These are phyloP conservation scores for Xerocomus minutiporus DNA, from an alignment of 1,284 basidiomycete species.

Conservation along the genomic window DNA sequence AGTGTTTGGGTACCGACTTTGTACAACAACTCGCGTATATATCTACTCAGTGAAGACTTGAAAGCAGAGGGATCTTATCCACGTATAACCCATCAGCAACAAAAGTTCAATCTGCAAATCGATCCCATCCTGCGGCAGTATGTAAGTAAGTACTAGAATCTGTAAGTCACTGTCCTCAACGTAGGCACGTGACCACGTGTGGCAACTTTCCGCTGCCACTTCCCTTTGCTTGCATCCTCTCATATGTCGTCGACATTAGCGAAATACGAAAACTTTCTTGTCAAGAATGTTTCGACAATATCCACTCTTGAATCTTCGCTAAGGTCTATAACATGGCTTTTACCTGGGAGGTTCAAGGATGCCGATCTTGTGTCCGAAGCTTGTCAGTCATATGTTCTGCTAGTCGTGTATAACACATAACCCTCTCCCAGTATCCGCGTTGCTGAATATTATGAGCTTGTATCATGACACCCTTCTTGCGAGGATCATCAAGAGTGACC, in stretches of 20 bases:
- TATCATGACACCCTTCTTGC: constrained; percentile 84
- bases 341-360: constrained; percentile 95
- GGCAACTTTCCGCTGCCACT: neutral
- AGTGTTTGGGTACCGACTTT: constrained; percentile 21
- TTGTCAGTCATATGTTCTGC: constrained; percentile 52
- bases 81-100: too few relatives aligned
- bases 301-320: constrained; percentile 84
- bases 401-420: constrained; percentile 15
- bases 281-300: constrained; percentile 81
- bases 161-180: too few relatives aligned
- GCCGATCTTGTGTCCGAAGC: constrained; percentile 91
- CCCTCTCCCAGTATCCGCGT: constrained; percentile 54
- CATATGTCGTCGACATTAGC: constrained; percentile 47
- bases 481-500: constrained; percentile 57
- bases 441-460: constrained; percentile 73
- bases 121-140: too few relatives aligned
- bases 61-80: too few relatives aligned
- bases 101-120: too few relatives aligned
- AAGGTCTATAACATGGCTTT: constrained; percentile 88
- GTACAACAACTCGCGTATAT: constrained; percentile 14
- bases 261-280: constrained; percentile 76
- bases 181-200: neutral
- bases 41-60: neutral
- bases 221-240: neutral
- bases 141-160: too few relatives aligned